Base-by-base conservation (phyloP, 768 basidiomycete genomes). In the Boletus huronensis region DNA sequence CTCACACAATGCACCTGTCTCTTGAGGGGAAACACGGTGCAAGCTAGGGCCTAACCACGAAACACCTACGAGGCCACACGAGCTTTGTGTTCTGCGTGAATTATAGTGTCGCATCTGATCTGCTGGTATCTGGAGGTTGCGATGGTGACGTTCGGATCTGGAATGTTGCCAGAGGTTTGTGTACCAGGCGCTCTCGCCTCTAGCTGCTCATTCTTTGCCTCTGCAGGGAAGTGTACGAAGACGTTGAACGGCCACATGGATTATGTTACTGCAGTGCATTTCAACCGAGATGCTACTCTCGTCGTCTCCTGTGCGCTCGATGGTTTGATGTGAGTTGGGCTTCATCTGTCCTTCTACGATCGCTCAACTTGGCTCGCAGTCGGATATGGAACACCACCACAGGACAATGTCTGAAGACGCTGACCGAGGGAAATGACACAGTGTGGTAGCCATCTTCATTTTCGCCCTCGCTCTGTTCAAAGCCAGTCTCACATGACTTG, bases 361-460 rank as follows among this genome's bases (percentile, higher is more conserved):
- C 29, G 47, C 53, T 45, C 51, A 28, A 11, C 17, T 21, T n/a
- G 3, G 16, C 41, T 38, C 21, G 6, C 64, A 98, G 96, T 64
- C 95, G 96, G 28, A 88, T 99, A 69, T 99, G 96, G 96, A 92
- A 93, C 59, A 87, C 90, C 0, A 81, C 83, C 19, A 87, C 90
- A 19, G 95, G 94, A 0, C 94, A 98, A 65, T 99, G 96, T 71
- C 80, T 99, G 28, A 98, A 97, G 72, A 98, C 96, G 0, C 80
- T 99, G 25, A 90, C 92, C 10, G 93, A 97, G 72, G 91, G 90
- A 17, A 85, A 88, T 48, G 84, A 90, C 42, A 89, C 93, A 2
- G 80, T 93, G 59, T 94, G 84, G 88, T 92, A 60, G 65, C 16
- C 41, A 39, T 10, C 9, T 51, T 47, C 32, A 6, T 10, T 7